Evolutionary conservation across 2,329 filamentous ascomycete genomes (phyloP), one percentile per base, ranked within the genome.

Genomic region (Diaporthe eres): DNA sequence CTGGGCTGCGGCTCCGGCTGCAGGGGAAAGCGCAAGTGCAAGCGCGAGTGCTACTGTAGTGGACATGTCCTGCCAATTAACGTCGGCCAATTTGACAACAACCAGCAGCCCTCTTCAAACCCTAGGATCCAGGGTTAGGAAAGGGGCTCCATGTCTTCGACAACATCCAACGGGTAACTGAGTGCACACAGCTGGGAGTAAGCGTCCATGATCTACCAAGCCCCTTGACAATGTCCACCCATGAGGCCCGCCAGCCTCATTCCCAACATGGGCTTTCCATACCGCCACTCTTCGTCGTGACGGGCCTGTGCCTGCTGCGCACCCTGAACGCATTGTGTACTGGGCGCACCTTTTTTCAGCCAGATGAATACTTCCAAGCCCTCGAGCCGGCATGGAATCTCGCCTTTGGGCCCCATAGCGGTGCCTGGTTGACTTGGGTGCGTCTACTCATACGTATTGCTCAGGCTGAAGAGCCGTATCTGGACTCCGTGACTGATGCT

Each of bases 391-490:
- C 97, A 79, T 98, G 96, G 96, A 88, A 92, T 80, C 89, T 97
- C 74, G 94, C 94, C 4, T 98, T 98, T 88, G 96, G 96, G 31
- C 81, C 87, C 3, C 83, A 88, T 19, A 94, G 93, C 83, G 94
- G 94, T 77, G 95, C 96, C 39, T 99, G 96, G 95, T 89, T 98
- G 81, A 99, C 97, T 77, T 99, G 97, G 97, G 96, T 98, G 88
- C 81, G 90, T 86, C 74, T 57, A 31, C n/a, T 47, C 17, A 65
- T 9, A n/a, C 6, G 42, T n/a, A 3, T 13, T 6, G 10, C 13
- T 28, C 8, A 17, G 5, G 19, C 51, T 22, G 10, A 2, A 39
- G 17, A n/a, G 60, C 76, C 80, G 71, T 80, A 67, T 49, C 19
- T 34, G 44, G n/a, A 47, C 2, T n/a, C 15, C 3, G 39, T 37